Evolutionary conservation across 148 eudicot genomes (phyloP).

Genomic region (Salicornia ramosissima): DNA sequence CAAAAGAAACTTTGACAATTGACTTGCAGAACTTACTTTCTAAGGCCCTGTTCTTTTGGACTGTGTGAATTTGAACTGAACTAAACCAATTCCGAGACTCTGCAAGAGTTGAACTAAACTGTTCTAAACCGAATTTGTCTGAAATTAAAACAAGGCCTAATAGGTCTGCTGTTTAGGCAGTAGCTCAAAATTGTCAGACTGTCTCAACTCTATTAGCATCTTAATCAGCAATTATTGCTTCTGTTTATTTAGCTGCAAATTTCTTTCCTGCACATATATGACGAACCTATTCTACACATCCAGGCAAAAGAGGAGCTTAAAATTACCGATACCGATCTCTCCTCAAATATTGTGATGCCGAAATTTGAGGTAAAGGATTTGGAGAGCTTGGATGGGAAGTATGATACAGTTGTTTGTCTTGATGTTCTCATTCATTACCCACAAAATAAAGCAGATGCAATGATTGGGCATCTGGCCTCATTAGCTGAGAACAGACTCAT

Average conservation of each 20-base stretch:
- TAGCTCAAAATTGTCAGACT: background rate
- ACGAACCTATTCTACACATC: conserved; percentile 3
- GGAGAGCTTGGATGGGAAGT: conserved; percentile 87
- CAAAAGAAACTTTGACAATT: too few relatives aligned
- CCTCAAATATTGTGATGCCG: conserved; percentile 52
- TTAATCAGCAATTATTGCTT: background rate
- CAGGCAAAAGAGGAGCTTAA: conserved; percentile 79
- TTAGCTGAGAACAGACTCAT: conserved; percentile 72
- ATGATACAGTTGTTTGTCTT: conserved; percentile 80
- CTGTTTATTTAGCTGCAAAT: background rate
- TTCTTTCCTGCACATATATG: background rate
- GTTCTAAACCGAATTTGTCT: too few relatives aligned
- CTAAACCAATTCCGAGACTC: too few relatives aligned
- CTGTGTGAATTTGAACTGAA: too few relatives aligned
- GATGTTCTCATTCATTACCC: conserved; percentile 98
- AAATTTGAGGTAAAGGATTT: conserved; percentile 88
- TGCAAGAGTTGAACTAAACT: too few relatives aligned
- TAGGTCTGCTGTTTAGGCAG: background rate
- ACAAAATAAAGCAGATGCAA: conserved; percentile 86
- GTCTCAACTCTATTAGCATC: background rate
- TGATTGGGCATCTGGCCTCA: conserved; percentile 94
- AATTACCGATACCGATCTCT: conserved; percentile 27
- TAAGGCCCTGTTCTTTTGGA: too few relatives aligned
- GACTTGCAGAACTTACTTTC: too few relatives aligned
- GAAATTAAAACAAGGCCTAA: too few relatives aligned